A percentile compares a stretch with the other conserved stretches of the same genome.
Evolutionary conservation across 257 asterid genomes (phyloP).

Genomic region (Mentha longifolia): DNA sequence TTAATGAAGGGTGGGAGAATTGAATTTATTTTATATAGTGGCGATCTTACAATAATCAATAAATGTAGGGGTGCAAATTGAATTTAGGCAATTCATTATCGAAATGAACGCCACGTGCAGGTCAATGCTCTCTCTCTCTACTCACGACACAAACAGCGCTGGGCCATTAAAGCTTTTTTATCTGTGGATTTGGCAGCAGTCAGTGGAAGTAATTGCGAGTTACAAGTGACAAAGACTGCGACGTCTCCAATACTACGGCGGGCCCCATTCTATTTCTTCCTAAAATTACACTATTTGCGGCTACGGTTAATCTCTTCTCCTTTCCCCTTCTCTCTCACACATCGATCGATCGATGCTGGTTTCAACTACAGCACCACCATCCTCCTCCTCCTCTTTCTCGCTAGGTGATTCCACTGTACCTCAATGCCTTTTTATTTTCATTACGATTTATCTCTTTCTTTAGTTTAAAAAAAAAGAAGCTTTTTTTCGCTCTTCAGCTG

Average conservation of each 20-base stretch:
- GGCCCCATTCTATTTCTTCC: conserved; percentile 10
- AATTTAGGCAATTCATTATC: conserved; percentile 4
- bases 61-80: background rate
- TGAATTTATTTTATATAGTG: background rate
- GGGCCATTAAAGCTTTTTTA: conserved; percentile 8
- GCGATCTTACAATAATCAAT: background rate
- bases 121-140: conserved; percentile 14
- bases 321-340: too few species aligned
- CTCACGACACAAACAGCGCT: background rate
- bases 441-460: background rate
- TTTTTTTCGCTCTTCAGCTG: background rate
- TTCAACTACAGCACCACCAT: conserved; percentile 37
- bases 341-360: conserved; percentile 38
- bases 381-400: conserved; percentile 32
- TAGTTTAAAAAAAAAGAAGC: too few species aligned
- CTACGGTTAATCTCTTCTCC: conserved; percentile 15
- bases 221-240: conserved; percentile 22
- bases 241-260: conserved; percentile 21
- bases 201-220: conserved; percentile 36
- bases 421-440: background rate
- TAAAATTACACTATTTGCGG: conserved; percentile 8
- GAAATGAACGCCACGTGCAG: conserved; percentile 26
- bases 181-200: conserved; percentile 26
- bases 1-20: background rate
- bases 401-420: conserved; percentile 16